Base-by-base conservation (phyloP, 345 rosid species). In the Excoecaria cochinchinensis region DNA sequence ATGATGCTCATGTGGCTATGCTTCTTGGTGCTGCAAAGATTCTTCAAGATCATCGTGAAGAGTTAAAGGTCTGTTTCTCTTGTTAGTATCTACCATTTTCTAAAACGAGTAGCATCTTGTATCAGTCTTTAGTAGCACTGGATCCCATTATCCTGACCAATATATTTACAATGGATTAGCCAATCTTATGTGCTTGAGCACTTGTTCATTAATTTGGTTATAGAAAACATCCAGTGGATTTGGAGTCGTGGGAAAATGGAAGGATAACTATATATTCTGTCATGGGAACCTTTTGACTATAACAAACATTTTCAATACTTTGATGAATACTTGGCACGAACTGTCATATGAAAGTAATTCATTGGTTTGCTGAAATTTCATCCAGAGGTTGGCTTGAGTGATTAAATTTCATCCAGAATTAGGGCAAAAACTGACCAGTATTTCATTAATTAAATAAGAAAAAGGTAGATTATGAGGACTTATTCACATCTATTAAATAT, bases 1-100 rank as follows among this genome's bases (percentile, higher is more conserved):
- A 92, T 66, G 97, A 92, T 79, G 90, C 90, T 76, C 97, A 92
- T 85, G 91, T 89, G 50, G 61, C 95, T 3, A 92, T 92, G 94
- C 94, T 92, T 53, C 92, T 90, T 13, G 95, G 95, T 74, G 95
- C 92, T 19, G 95, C 97, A 1, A 92, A 87, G 79, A 83, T 92
- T 75, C 97, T 92, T 47, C 84, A 88, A 81, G 85, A 88, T 50
- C 89, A 92, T 55, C 75, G 42, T 3, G 66, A 76, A 17, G 84
- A 84, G 68, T 72, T 81, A 64, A 77, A 85, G 82, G 86, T 86
- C 22, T 52, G 78, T 58, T 73, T 36, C 31, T 55, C 58, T 19
- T 44, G 36, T 21, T 68, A 60, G 19, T 46, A 61, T 74, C 63
- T 31, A 11, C 53, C 74, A 31, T 5, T 67, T 67, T 42, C 16